phyloP scores from a whole-genome alignment of 2,329 filamentous ascomycete genomes.

The Cladosporium sp. region DNA sequence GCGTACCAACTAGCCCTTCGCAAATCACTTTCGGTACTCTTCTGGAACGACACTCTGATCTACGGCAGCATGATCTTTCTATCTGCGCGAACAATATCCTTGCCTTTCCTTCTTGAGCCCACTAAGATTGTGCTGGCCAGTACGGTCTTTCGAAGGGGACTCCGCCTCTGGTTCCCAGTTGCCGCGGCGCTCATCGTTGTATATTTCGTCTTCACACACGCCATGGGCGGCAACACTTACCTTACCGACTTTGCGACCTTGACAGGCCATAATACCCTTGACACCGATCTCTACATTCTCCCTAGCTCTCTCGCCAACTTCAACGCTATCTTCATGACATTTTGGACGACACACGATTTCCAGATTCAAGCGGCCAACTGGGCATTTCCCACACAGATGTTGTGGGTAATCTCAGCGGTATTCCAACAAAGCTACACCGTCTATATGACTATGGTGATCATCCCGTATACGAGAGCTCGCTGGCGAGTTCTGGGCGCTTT shows the following conservation, averaged over 20 bases:
- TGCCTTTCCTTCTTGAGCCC: slow-evolving; percentile 35
- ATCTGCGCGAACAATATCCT: slow-evolving; percentile 37
- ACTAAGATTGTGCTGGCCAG: slow-evolving; percentile 33
- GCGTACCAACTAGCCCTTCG: slow-evolving; percentile 37
- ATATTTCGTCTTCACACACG: slow-evolving; percentile 32
- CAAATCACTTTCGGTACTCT: slow-evolving; percentile 42
- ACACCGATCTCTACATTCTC: slow-evolving; percentile 32
- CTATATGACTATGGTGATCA: slow-evolving; percentile 44
- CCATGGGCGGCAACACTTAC: slow-evolving; percentile 23
- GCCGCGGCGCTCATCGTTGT: slow-evolving; percentile 37
- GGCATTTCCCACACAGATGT: slow-evolving; percentile 41
- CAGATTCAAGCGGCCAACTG: slow-evolving; percentile 35
- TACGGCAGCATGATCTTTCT: slow-evolving; percentile 43
- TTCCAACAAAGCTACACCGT: slow-evolving; percentile 46
- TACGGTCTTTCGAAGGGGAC: slow-evolving; percentile 37
- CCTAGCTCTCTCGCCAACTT: slow-evolving; percentile 41
- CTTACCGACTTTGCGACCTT: slow-evolving; percentile 33
- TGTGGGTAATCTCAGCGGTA: slow-evolving; percentile 42
- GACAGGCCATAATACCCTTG: slow-evolving; percentile 31
- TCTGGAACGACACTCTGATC: slow-evolving; percentile 44
- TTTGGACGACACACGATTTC: slow-evolving; percentile 41
- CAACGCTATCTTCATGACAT: slow-evolving; percentile 45
- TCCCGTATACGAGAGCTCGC: slow-evolving; percentile 38
- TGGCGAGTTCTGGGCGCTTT: slow-evolving; percentile 39
- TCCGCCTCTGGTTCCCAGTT: slow-evolving; percentile 41